Percentiles rank a stretch among this genome's conserved stretches.
Evolutionary conservation across 164 flowering plant species (phyloP).

Genomic region (Vitis riparia): DNA sequence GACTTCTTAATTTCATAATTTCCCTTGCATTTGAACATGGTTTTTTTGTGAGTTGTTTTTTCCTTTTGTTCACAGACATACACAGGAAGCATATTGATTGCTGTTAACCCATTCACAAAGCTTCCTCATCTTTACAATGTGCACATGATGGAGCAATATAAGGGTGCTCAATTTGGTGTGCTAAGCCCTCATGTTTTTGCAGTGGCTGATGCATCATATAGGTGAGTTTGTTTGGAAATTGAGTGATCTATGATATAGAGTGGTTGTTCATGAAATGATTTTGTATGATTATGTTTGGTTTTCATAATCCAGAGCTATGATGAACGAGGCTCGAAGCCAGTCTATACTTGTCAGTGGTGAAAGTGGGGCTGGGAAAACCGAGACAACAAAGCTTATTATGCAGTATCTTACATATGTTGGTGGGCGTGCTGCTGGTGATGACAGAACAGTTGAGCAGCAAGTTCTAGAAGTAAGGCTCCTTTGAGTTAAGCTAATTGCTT

Average conservation of each 20-base stretch:
- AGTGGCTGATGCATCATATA: constrained; percentile 97
- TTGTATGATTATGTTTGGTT: constrained; percentile 24
- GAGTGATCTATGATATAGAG: constrained; percentile 2
- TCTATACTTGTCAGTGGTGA: constrained; percentile 99
- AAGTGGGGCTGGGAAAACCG: constrained; percentile 99
- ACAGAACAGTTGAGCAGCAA: constrained; percentile 93
- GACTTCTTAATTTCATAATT: neutral
- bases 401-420: constrained; percentile 95
- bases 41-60: neutral
- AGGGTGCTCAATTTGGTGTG: constrained; percentile 92
- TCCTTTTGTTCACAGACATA: constrained; percentile 61
- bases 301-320: constrained; percentile 76
- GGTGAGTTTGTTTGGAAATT: constrained; percentile 39
- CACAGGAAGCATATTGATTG: constrained; percentile 98
- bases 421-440: constrained; percentile 88
- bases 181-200: constrained; percentile 99
- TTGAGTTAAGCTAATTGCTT: neutral
- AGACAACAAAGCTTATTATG: constrained; percentile 97
- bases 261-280: constrained; percentile 8
- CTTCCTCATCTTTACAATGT: constrained; percentile 93
- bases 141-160: constrained; percentile 99
- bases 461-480: constrained; percentile 83
- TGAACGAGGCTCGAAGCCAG: constrained; percentile 73
- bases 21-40: neutral
- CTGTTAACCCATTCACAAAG: constrained; percentile 96